Evolutionary conservation across 495 filamentous ascomycete genomes (phyloP).

Genomic region (Daldinia vernicosa): DNA sequence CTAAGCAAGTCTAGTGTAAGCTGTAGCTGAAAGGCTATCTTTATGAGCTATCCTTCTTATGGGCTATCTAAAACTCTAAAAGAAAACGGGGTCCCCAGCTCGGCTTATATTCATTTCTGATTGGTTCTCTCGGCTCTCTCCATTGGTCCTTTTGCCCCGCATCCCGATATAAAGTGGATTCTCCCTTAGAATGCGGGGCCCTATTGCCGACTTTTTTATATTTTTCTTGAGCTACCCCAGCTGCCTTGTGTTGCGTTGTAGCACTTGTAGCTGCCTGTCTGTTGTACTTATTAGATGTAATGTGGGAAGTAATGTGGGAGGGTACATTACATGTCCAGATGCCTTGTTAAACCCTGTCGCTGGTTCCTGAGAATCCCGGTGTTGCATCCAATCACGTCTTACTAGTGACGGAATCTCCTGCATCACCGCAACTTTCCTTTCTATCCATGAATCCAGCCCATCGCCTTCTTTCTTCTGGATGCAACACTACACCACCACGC

Average conservation of each 20-base stretch:
- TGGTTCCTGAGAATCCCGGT: conserved; percentile 44
- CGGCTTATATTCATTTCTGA: not conserved
- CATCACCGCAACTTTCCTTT: conserved; percentile 42
- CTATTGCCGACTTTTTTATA: conserved; percentile 31
- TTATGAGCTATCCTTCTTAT: not conserved
- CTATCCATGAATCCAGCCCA: not conserved
- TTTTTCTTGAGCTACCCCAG: conserved; percentile 28
- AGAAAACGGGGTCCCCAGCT: not conserved
- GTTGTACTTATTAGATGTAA: not conserved
- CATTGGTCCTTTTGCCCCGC: conserved; percentile 24
- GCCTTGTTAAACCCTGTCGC: conserved; percentile 21
- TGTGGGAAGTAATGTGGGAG: not conserved
- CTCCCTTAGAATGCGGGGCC: conserved; percentile 35
- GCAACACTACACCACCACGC: conserved; percentile 13
- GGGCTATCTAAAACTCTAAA: conserved; percentile 8
- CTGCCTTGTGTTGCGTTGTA: conserved; percentile 3
- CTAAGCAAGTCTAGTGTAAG: no score
- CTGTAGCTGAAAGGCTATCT: not conserved
- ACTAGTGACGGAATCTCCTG: conserved; percentile 45
- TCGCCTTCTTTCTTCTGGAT: conserved; percentile 33
- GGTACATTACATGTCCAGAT: conserved; percentile 1
- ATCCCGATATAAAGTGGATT: conserved; percentile 27
- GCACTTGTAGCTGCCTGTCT: not conserved
- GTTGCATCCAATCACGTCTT: conserved; percentile 11
- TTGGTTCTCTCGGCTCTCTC: not conserved